Evolutionary conservation across 768 basidiomycete species (phyloP).

Genomic region (Tricholomella constricta): DNA sequence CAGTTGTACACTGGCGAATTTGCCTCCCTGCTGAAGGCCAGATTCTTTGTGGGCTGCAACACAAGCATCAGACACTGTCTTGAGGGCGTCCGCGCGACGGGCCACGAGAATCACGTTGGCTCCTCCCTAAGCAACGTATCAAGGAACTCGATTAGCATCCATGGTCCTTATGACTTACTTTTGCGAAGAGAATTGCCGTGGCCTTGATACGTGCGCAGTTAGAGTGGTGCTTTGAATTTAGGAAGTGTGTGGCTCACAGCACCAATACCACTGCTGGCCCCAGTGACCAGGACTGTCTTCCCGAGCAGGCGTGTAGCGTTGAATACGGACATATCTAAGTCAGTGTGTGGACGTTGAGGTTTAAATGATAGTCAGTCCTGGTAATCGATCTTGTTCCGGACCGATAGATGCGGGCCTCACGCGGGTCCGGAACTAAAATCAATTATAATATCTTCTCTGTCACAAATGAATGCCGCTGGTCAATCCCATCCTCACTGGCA

Average conservation of each 20-base stretch:
- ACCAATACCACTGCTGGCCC: slow-evolving; percentile 89
- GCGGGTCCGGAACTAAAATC: too few species aligned
- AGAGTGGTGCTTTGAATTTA: not conserved
- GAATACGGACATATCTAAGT: slow-evolving; percentile 69
- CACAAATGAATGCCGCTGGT: not conserved
- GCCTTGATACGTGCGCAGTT: slow-evolving; percentile 48
- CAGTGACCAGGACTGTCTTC: slow-evolving; percentile 87
- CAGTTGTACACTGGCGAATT: slow-evolving; percentile 67
- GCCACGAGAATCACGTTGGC: slow-evolving; percentile 87
- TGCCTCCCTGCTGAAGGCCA: slow-evolving; percentile 74
- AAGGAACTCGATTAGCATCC: not conserved
- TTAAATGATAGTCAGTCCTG: not conserved
- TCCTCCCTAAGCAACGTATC: slow-evolving; percentile 58
- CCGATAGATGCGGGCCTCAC: too few species aligned
- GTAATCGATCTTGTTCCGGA: not conserved
- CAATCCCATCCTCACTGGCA: slow-evolving; percentile 43
- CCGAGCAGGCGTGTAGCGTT: slow-evolving; percentile 77
- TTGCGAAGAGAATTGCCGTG: slow-evolving; percentile 87
- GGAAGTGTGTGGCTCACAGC: slow-evolving; percentile 53
- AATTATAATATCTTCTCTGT: too few species aligned
- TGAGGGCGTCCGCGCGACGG: slow-evolving; percentile 72
- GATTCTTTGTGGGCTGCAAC: slow-evolving; percentile 70
- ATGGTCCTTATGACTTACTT: slow-evolving; percentile 43
- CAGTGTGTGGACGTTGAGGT: not conserved
- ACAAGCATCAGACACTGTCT: slow-evolving; percentile 69